These are phyloP conservation scores for Ciborinia camelliae DNA, from an alignment of 2,329 filamentous ascomycete genomes.

Conservation along the genomic window DNA sequence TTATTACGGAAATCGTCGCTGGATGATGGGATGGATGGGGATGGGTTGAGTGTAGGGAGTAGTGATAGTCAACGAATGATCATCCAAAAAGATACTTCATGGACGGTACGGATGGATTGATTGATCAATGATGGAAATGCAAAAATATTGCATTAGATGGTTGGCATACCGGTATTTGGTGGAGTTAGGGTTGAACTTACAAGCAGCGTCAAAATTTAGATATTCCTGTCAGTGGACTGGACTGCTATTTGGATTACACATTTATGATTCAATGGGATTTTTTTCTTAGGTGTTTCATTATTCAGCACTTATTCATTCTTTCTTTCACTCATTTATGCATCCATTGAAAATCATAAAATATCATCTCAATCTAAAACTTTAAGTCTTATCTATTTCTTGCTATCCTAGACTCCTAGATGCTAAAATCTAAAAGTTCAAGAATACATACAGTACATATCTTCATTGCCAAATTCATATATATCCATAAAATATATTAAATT, in stretches of 20 bases:
- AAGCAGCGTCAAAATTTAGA: background rate
- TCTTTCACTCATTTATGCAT: too few relatives aligned
- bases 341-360: too few relatives aligned
- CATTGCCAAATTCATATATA: too few relatives aligned
- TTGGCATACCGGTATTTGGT: too few relatives aligned
- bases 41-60: slow-evolving; percentile 22
- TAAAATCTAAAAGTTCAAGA: too few relatives aligned
- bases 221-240: too few relatives aligned
- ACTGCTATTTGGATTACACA: background rate
- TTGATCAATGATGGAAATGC: slow-evolving; percentile 21
- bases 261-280: background rate
- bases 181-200: background rate
- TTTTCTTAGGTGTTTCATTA: background rate
- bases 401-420: too few relatives aligned
- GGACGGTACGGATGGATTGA: slow-evolving; percentile 25
- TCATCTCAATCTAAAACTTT: too few relatives aligned
- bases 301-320: too few relatives aligned
- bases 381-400: too few relatives aligned
- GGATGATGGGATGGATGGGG: slow-evolving; percentile 3
- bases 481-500: too few relatives aligned
- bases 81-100: slow-evolving; percentile 32
- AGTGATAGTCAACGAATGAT: slow-evolving; percentile 26
- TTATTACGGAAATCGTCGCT: background rate
- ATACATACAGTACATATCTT: too few relatives aligned
- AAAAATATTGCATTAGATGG: background rate